phyloP scores from a whole-genome alignment of 495 filamentous ascomycete genomes.

The Barbatosphaeria neglecta region DNA sequence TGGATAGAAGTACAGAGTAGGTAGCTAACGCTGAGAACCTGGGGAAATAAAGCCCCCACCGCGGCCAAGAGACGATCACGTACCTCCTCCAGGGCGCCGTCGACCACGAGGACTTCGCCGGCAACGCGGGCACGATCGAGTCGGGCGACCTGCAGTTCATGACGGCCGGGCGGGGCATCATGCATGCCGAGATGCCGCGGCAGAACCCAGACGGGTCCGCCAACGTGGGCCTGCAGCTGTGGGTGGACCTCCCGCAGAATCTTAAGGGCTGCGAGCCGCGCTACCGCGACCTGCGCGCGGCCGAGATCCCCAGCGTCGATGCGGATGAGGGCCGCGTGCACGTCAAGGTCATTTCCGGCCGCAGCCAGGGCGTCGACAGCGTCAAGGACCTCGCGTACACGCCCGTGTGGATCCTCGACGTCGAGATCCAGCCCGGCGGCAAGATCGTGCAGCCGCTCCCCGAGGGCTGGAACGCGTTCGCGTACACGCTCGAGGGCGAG shows the following conservation, averaged over 20 bases:
- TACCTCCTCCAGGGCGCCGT: conserved; percentile 75
- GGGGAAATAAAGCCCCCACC: conserved; percentile 32
- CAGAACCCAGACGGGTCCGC: conserved; percentile 63
- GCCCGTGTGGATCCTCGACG: conserved; percentile 85
- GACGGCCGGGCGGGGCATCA: conserved; percentile 85
- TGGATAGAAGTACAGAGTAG: not conserved
- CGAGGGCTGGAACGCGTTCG: conserved; percentile 81
- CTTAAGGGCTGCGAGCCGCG: conserved; percentile 84
- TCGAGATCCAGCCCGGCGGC: conserved; percentile 71
- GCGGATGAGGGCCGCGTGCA: conserved; percentile 60
- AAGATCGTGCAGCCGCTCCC: conserved; percentile 63
- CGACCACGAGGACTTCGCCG: conserved; percentile 94
- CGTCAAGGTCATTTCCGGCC: conserved; percentile 83
- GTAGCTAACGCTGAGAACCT: conserved; percentile 11
- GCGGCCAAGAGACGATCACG: conserved; percentile 71
- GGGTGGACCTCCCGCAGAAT: conserved; percentile 78
- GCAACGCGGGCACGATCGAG: conserved; percentile 74
- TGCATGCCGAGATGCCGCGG: conserved; percentile 94
- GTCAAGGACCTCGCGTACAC: conserved; percentile 89
- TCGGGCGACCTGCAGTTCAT: conserved; percentile 91
- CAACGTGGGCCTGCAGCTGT: conserved; percentile 84
- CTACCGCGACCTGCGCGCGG: conserved; percentile 70
- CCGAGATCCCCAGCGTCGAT: conserved; percentile 62
- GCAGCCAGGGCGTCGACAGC: conserved; percentile 69
- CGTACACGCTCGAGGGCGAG: conserved; percentile 64